These are phyloP conservation scores for Rhizopus microsporus DNA, from an alignment of 371 early-diverging fungal genomes.

Conservation along the genomic window DNA sequence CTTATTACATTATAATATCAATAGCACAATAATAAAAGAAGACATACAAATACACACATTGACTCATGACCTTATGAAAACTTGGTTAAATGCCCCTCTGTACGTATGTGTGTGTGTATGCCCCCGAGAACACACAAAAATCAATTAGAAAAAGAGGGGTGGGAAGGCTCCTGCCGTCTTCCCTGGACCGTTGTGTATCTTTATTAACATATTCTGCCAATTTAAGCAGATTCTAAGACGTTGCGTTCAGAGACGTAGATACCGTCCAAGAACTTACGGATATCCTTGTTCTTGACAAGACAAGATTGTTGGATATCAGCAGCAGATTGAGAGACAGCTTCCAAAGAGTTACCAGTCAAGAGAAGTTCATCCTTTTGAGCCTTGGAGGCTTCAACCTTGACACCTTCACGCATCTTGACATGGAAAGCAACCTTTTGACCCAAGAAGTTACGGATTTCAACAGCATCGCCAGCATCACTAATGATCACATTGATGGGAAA, in stretches of 20 bases:
- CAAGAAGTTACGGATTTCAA: conserved; percentile 99
- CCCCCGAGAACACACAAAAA: conserved; percentile 6
- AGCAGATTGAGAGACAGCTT: conserved; percentile 97
- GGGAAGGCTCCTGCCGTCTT: conserved; percentile 52
- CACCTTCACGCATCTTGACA: conserved; percentile 93
- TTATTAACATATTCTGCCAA: conserved; percentile 28
- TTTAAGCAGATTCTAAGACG: conserved; percentile 39
- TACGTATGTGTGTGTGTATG: neutral
- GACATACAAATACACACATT: conserved; percentile 1
- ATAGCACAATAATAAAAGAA: neutral
- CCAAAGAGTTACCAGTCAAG: conserved; percentile 95
- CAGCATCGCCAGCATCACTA: conserved; percentile 74
- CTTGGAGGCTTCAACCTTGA: conserved; percentile 80
- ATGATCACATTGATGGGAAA: conserved; percentile 99
- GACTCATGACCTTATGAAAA: neutral
- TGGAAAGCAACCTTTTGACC: conserved; percentile 97
- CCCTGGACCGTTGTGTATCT: conserved; percentile 50
- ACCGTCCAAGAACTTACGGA: conserved; percentile 99
- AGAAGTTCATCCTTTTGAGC: conserved; percentile 97
- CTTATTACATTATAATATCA: too few species aligned
- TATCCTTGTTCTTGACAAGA: conserved; percentile 90
- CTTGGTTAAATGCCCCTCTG: neutral
- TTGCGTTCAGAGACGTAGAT: conserved; percentile 94
- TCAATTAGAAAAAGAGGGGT: conserved; percentile 32
- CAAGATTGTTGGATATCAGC: conserved; percentile 81